Base-by-base conservation (phyloP, 306 rosid species). In the Chamaecrista fasciculata region DNA sequence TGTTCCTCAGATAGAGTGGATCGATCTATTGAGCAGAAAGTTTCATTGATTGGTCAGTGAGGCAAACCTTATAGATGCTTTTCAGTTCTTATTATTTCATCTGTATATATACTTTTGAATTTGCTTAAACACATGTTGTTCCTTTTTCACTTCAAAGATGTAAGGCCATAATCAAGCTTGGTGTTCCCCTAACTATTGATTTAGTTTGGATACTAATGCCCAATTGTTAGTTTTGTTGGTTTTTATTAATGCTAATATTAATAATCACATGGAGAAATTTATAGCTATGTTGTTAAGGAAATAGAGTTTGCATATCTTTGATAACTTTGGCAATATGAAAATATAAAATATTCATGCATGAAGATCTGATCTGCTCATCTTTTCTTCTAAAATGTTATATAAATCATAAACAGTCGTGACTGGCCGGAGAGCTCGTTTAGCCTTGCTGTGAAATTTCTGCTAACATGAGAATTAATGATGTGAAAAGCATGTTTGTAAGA, bases 41-140 rank as follows among this genome's bases (percentile, higher is more conserved):
- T 93, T 75, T 86, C 91, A 71, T 83, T 87, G 53, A 80, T 90
- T 70, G 98, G 98, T 93, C 59, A 88, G 98, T 80, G 57, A 76
- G 34, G 62, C 50, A 76, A 39, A 39, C 44, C 44, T 66, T 49
- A 33, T 78, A 28, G 65, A 28, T 31, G 56, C 34, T 75, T 28
- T 70, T 71, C 56, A 11, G 58, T 78, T 70, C 52, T 26, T 71
- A 70, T 74, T 44, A 36, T 71, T 48, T 57, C 47, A 37, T 61
- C 31, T 74, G 24, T 47, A 52, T 11, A 20, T 40, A 19, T 64
- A 49, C 33, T n/a, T 57, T 65, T 33, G 14, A 62, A 20, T 15
- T 47, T 67, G 49, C 67, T 72, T 67, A 55, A 53, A 57, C 71
- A 11, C 53, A 47, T 21, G 52, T 44, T 46, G 42, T 26, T 36